Evolutionary conservation across 805 yeast species (phyloP), one percentile per base, ranked within the genome.

Genomic region (Zygotorulaspora sp.): DNA sequence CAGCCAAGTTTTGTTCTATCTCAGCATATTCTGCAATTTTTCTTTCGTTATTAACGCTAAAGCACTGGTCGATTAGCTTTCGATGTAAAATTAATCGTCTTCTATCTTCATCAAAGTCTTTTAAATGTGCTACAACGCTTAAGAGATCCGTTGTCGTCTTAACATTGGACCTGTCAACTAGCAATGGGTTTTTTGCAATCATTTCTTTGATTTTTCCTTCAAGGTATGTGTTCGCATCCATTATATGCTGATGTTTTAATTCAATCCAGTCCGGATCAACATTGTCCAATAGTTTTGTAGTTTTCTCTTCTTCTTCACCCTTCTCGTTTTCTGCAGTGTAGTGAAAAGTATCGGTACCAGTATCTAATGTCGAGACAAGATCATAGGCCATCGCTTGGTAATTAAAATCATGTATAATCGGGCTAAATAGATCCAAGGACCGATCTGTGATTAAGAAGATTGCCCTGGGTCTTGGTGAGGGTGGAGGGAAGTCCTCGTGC

Each of bases 361-460:
- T 48, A 30, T 71, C 65, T n/a, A 63, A 54, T 24, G 66, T 74
- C 20, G 64, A 65, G 2, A 72, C 71, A 18, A 82, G 62, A 59
- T 90, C 98, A 65, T 82, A 81, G 13, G 89, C 83, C 84, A 89
- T 80, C 4, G 97, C 89, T 62, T 90, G 95, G 61, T 89, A 92
- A 16, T 82, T 76, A 61, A 89, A 86, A 57, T 87, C 96, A 60
- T 92, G 97, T 38, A 89, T 62, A 32, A 92, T 58, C 0, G 97
- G 96, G 5, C 92, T 83, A 51, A 76, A 75, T 33, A 83, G 66
- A 58, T 94, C 98, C 57, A 88, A 57, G 1, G 95, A 72, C 45
- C 99, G 71, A 61, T 92, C 98, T 2, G 84, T 68, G 13, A 92
- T 76, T 22, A 92, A 61, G 47, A 90, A 70, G 0, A 84, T 70